These are phyloP conservation scores for Zea mays DNA, from an alignment of 176 grass and related monocot species.

Conservation along the genomic window DNA sequence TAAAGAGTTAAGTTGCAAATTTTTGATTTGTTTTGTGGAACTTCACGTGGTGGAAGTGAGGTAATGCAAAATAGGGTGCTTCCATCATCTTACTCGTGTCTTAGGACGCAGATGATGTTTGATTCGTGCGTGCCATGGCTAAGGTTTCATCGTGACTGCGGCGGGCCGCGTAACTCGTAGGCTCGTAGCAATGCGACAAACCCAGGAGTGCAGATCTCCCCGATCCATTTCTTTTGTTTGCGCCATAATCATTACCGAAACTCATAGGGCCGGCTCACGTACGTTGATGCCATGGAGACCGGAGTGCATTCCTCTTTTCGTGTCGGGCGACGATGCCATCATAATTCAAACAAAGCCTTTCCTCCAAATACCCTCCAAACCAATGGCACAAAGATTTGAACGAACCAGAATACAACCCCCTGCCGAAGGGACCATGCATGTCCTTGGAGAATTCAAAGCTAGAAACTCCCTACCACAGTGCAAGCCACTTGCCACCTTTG, in stretches of 20 bases:
- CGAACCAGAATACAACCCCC: neutral
- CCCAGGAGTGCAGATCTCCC: neutral
- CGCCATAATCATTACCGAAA: conserved; percentile 47
- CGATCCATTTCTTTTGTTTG: conserved; percentile 18
- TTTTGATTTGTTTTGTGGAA: too few relatives aligned
- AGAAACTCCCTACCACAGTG: conserved; percentile 35
- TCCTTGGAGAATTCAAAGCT: conserved; percentile 35
- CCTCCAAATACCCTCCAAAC: neutral
- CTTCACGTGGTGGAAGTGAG: too few relatives aligned
- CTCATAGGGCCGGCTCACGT: conserved; percentile 23
- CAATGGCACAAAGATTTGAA: neutral
- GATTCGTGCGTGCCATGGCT: too few relatives aligned
- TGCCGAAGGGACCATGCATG: neutral
- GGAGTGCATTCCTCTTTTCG: conserved; percentile 43
- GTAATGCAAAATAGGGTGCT: too few relatives aligned
- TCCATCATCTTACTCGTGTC: too few relatives aligned
- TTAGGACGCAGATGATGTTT: too few relatives aligned
- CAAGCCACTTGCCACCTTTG: neutral
- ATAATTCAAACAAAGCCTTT: conserved; percentile 1
- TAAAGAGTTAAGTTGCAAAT: too few relatives aligned
- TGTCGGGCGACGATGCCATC: conserved; percentile 17
- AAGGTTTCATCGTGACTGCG: neutral
- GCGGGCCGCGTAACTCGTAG: neutral
- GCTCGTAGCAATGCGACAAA: neutral
- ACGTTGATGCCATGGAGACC: conserved; percentile 25